A percentile compares a stretch with the other conserved stretches of the same genome.
These are phyloP conservation scores for Rhizopus sp. DNA, from an alignment of 371 early-diverging fungal genomes.

Conservation along the genomic window DNA sequence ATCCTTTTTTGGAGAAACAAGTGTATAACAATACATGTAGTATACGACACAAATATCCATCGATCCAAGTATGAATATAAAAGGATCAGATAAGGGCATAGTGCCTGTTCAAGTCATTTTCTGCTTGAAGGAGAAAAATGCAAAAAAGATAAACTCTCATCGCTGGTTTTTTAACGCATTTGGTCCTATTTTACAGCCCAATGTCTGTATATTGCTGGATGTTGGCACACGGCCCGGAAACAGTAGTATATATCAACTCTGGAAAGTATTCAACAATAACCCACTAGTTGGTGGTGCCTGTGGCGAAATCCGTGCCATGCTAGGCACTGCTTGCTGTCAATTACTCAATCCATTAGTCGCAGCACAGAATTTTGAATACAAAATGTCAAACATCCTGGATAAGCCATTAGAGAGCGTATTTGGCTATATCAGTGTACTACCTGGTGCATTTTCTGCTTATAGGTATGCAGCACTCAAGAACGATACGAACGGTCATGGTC, in stretches of 20 bases:
- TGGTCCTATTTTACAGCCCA: conserved; percentile 73
- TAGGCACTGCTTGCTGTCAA: conserved; percentile 67
- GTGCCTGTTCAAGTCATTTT: conserved; percentile 84
- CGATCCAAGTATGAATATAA: conserved; percentile 71
- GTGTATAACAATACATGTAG: conserved; percentile 15
- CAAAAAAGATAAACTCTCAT: conserved; percentile 85
- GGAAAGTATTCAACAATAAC: conserved; percentile 78
- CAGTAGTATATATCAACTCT: conserved; percentile 74
- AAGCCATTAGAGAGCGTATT: conserved; percentile 88
- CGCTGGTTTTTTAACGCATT: conserved; percentile 92
- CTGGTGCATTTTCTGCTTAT: conserved; percentile 89
- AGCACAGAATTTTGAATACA: conserved; percentile 79
- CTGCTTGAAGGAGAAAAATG: conserved; percentile 76
- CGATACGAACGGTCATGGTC: conserved; percentile 55
- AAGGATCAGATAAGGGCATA: conserved; percentile 69
- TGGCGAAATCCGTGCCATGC: conserved; percentile 83
- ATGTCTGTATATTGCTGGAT: conserved; percentile 79
- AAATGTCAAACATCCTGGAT: conserved; percentile 86
- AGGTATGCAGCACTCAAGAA: conserved; percentile 78
- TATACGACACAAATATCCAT: conserved; percentile 90
- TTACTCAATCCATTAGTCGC: conserved; percentile 85
- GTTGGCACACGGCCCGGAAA: conserved; percentile 82
- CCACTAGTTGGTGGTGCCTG: conserved; percentile 80
- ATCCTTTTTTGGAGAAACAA: not conserved
- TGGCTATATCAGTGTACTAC: conserved; percentile 85